Conservation (phyloP, 1,139 yeast species). For the Yamadazyma triangularis region DNA sequence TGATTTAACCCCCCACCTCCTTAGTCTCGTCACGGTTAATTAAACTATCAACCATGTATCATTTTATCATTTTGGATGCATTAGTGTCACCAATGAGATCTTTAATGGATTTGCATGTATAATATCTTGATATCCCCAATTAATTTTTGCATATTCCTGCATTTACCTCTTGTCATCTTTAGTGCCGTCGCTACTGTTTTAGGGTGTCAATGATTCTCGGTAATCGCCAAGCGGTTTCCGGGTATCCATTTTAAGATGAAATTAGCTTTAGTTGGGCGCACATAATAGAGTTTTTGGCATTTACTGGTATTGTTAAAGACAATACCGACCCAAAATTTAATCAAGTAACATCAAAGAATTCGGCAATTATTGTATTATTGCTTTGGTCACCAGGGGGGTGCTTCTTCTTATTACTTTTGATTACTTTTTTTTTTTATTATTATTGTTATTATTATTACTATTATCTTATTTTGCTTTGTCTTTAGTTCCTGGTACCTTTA, state of each 20-base stretch:
- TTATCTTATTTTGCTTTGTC: not conserved
- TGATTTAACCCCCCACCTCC: not conserved
- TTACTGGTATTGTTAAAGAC: not conserved
- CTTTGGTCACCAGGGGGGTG: too few relatives aligned
- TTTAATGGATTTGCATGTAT: not conserved
- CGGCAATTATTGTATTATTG: too few relatives aligned
- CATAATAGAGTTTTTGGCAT: not conserved
- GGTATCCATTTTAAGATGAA: not conserved
- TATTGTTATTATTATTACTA: too few relatives aligned
- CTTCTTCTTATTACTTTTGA: not conserved
- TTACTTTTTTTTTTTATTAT: too few relatives aligned
- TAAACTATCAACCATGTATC: not conserved
- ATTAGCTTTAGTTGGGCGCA: not conserved
- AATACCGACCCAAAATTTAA: too few relatives aligned
- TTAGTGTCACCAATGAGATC: too few relatives aligned
- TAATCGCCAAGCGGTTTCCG: not conserved
- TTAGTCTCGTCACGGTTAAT: not conserved
- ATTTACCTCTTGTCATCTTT: not conserved
- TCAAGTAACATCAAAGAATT: not conserved
- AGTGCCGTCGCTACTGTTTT: not conserved
- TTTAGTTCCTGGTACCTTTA: too few relatives aligned
- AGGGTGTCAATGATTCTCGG: not conserved
- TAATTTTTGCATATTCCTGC: not conserved
- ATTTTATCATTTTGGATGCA: too few relatives aligned
- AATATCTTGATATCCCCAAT: not conserved